These are phyloP conservation scores for Amanita molliuscula DNA, from an alignment of 768 basidiomycete species.

Conservation along the genomic window DNA sequence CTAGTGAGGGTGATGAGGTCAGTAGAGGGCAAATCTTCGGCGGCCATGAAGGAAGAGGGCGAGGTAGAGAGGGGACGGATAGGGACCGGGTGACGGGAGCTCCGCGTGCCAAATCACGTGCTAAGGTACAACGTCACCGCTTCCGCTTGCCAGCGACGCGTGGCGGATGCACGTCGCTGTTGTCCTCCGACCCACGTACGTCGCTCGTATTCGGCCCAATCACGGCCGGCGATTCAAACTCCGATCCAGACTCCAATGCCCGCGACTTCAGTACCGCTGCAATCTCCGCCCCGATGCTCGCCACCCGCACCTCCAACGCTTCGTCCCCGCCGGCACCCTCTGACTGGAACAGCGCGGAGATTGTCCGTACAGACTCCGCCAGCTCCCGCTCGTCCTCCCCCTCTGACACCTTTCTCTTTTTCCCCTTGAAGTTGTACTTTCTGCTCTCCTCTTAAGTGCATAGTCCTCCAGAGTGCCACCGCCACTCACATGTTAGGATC, in stretches of 20 bases:
- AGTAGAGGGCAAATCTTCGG: slow-evolving; percentile 66
- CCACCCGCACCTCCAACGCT: slow-evolving; percentile 53
- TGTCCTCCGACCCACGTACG: slow-evolving; percentile 29
- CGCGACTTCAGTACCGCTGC: slow-evolving; percentile 68
- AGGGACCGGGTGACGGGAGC: slow-evolving; percentile 9
- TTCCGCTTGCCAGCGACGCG: background rate
- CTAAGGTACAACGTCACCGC: slow-evolving; percentile 14
- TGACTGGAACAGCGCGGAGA: slow-evolving; percentile 59
- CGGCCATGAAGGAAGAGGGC: slow-evolving; percentile 22
- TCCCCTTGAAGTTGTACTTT: slow-evolving; percentile 72
- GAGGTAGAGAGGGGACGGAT: slow-evolving; percentile 8
- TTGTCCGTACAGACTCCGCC: slow-evolving; percentile 65
- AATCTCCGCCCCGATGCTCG: slow-evolving; percentile 73
- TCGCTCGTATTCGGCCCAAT: slow-evolving; percentile 56
- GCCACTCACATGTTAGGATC: slow-evolving; percentile 67
- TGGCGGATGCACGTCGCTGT: background rate
- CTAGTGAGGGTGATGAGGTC: slow-evolving; percentile 93
- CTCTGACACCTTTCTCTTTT: slow-evolving; percentile 45
- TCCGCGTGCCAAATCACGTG: background rate
- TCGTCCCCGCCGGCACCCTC: slow-evolving; percentile 29
- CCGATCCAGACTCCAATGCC: slow-evolving; percentile 47
- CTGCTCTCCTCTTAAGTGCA: slow-evolving; percentile 22
- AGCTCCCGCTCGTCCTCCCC: slow-evolving; percentile 52
- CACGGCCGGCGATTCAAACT: slow-evolving; percentile 34
- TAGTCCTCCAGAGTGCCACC: slow-evolving; percentile 1